A percentile compares a stretch with the other conserved stretches of the same genome.
Conservation (phyloP, 345 rosid genomes). For the Aquilaria yunnanensis region DNA sequence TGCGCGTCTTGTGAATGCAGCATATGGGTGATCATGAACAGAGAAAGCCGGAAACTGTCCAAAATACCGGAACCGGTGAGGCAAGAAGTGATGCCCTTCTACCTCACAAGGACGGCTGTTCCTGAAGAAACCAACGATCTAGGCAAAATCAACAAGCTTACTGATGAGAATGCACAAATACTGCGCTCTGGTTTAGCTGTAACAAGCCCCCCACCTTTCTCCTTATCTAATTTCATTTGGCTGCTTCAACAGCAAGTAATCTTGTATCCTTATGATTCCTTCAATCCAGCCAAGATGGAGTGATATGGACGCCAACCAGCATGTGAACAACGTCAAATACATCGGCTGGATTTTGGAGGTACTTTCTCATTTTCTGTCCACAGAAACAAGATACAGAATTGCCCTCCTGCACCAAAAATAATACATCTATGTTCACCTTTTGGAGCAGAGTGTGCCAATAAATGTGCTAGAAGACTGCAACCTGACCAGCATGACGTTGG, state of each 20-base stretch:
- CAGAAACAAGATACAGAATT: too few relatives aligned
- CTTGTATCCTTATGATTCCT: background rate
- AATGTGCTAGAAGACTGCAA: conserved; percentile 41
- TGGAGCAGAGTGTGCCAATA: conserved; percentile 47
- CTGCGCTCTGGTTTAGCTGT: conserved; percentile 38
- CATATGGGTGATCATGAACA: conserved; percentile 72
- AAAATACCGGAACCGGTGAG: conserved; percentile 55
- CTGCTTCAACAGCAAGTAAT: too few relatives aligned
- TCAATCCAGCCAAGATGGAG: conserved; percentile 58
- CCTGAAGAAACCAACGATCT: conserved; percentile 28
- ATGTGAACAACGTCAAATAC: conserved; percentile 72
- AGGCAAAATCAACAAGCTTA: conserved; percentile 45
- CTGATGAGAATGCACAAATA: conserved; percentile 40
- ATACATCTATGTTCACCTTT: background rate
- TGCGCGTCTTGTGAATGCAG: conserved; percentile 20
- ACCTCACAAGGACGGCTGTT: conserved; percentile 31
- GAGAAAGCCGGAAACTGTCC: conserved; percentile 49
- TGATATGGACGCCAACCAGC: conserved; percentile 70
- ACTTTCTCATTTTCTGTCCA: background rate
- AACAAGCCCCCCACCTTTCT: too few relatives aligned
- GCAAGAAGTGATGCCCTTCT: conserved; percentile 43
- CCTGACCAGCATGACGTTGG: conserved; percentile 45
- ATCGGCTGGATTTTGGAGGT: conserved; percentile 75
- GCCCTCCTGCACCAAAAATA: too few relatives aligned
- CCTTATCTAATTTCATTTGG: too few relatives aligned